Evolutionary conservation across 345 rosid genomes (phyloP), one percentile per base, ranked within the genome.

Genomic region (Eucalyptus marginata): DNA sequence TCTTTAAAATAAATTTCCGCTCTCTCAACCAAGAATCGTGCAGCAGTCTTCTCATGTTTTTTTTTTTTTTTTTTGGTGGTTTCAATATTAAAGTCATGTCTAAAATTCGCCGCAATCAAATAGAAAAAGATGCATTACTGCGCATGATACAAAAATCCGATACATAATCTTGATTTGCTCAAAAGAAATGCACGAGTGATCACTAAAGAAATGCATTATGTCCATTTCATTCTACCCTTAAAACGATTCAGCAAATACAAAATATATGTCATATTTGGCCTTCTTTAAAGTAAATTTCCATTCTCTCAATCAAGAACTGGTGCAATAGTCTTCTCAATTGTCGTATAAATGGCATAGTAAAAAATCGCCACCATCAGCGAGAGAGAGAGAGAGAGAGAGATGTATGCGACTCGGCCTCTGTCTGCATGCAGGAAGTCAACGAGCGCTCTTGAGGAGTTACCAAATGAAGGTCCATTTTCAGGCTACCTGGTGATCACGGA

Each of bases 401-500:
- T 95, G 96, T 94, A 95, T 17, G 94, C 92, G 76, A 95, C 97
- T n/a, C 93, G 94, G 89, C 91, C 95, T 15, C 91, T 94, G 71
- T 95, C 96, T 24, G 56, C 92, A 90, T 94, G 86, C 91, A 88
- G 95, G 62, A 93, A 92, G 7, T 91, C 90, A 52, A 91, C 93
- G n/a, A 92, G 89, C 59, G 90, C 93, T 25, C 92, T 96, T 22
- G 90, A 92, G 5, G 92, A 71, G 85, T 96, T 93, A 17, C 94
- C 97, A 66, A 94, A 95, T 22, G 95, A 94, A 27, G 98, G 94
- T 86, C 95, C 98, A 6, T 92, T 91, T 87, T 93, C 97, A 20
- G 98, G 97, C 7, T 92, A 88, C 90, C 87, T 95, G 16, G 97
- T 96, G 44, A 93, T 95, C 18, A 94, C 94, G 40, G 97, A 95